A percentile compares a stretch with the other conserved stretches of the same genome.
Conservation (phyloP, 805 yeast species). For the Lachancea nothofagi region DNA sequence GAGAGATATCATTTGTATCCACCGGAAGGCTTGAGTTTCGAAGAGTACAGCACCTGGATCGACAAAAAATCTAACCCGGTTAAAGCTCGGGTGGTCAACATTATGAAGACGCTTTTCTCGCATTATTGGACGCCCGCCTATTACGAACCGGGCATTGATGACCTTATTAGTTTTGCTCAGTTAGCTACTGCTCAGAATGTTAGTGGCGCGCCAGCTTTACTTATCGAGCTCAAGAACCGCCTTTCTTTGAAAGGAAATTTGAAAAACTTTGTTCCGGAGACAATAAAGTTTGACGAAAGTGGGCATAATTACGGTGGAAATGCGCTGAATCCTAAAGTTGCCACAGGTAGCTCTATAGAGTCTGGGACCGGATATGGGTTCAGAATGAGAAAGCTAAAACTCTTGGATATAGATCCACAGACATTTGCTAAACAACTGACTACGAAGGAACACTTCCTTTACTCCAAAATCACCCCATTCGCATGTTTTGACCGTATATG, state of each 20-base stretch:
- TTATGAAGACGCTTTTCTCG: constrained; percentile 61
- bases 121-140: constrained; percentile 66
- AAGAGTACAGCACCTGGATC: constrained; percentile 74
- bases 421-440: constrained; percentile 85
- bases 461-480: constrained; percentile 58
- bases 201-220: constrained; percentile 35
- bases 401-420: constrained; percentile 63
- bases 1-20: constrained; percentile 66
- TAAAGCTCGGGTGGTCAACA: constrained; percentile 56
- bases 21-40: constrained; percentile 82
- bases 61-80: constrained; percentile 64
- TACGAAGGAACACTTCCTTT: constrained; percentile 64
- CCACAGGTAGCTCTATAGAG: constrained; percentile 1
- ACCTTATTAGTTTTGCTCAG: constrained; percentile 36
- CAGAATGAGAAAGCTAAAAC: constrained; percentile 39
- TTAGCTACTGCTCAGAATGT: constrained; percentile 38
- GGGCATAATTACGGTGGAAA: constrained; percentile 2
- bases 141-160: constrained; percentile 40
- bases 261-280: constrained; percentile 9
- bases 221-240: constrained; percentile 7
- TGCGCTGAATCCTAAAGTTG: constrained; percentile 1
- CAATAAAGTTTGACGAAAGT: constrained; percentile 6
- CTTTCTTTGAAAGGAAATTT: constrained; percentile 10
- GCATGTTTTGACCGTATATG: constrained; percentile 77
- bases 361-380: constrained; percentile 11